Percentiles rank a stretch among this genome's conserved stretches.
Evolutionary conservation across 495 filamentous ascomycete species (phyloP).

Genomic region (Friedmanniomyces endolithicus): DNA sequence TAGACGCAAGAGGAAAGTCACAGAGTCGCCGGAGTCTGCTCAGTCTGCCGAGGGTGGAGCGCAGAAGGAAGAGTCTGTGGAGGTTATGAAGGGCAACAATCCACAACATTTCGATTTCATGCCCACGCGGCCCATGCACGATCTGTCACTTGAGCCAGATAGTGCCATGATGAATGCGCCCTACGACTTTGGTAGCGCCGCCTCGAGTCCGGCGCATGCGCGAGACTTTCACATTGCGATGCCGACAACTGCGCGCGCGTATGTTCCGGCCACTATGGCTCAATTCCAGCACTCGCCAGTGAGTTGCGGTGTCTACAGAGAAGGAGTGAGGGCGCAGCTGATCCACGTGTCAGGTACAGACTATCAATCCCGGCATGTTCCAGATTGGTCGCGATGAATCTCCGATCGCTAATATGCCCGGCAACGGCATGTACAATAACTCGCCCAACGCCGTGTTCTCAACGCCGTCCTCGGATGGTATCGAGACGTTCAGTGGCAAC

Average conservation of each 20-base stretch:
- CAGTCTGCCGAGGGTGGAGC: constrained; percentile 10
- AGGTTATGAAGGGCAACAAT: not conserved
- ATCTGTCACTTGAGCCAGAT: constrained; percentile 17
- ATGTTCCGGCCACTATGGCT: not conserved
- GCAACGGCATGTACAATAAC: constrained; percentile 5
- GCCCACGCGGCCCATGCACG: constrained; percentile 5
- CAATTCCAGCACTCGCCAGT: constrained; percentile 14
- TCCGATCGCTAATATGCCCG: not conserved
- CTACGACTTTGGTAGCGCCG: constrained; percentile 60
- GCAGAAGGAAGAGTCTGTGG: constrained; percentile 12
- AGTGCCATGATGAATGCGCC: constrained; percentile 49
- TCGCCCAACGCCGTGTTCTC: constrained; percentile 17
- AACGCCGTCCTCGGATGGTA: constrained; percentile 17
- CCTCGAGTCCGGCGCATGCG: constrained; percentile 45
- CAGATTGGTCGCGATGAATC: constrained; percentile 9
- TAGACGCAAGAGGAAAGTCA: constrained; percentile 34
- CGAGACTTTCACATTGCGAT: constrained; percentile 6
- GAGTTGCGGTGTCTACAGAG: not conserved
- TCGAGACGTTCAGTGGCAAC: constrained; percentile 11
- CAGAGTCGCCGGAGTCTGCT: constrained; percentile 33
- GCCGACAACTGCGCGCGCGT: constrained; percentile 27
- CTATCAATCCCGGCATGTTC: constrained; percentile 19
- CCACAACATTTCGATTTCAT: not conserved
- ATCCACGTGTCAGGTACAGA: constrained; percentile 1
- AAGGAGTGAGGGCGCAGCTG: not conserved